Conservation (phyloP, 2,329 filamentous ascomycete genomes). For the Aspergillus hiratsukae region DNA sequence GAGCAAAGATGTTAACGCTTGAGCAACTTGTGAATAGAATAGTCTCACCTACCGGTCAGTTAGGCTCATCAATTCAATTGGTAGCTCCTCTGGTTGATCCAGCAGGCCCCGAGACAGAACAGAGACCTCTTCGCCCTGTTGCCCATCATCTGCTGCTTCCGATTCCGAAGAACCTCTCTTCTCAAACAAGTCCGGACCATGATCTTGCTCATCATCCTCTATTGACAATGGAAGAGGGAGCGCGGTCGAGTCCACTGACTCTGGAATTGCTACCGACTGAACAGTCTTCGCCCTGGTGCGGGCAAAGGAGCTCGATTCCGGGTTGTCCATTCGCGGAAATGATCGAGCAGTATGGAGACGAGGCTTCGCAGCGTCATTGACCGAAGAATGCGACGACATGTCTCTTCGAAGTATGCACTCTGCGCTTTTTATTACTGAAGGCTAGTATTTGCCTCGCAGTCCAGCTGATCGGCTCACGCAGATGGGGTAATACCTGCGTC, state of each 20-base stretch:
- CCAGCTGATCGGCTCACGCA: conserved; percentile 27
- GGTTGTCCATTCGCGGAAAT: conserved; percentile 31
- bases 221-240: conserved; percentile 18
- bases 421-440: background rate
- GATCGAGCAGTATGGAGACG: conserved; percentile 25
- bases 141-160: conserved; percentile 24
- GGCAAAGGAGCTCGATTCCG: conserved; percentile 19
- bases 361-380: conserved; percentile 21
- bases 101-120: conserved; percentile 41
- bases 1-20: conserved; percentile 4
- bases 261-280: conserved; percentile 20
- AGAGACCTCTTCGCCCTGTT: conserved; percentile 30
- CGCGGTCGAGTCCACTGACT: conserved; percentile 21
- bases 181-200: conserved; percentile 42
- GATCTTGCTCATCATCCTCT: conserved; percentile 22
- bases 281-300: conserved; percentile 24
- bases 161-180: conserved; percentile 34
- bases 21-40: background rate
- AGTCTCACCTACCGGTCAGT: conserved; percentile 66
- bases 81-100: conserved; percentile 79
- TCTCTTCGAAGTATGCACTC: conserved; percentile 7
- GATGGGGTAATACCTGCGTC: conserved; percentile 13
- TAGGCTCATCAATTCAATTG: conserved; percentile 86
- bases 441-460: conserved; percentile 8
- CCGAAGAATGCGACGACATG: conserved; percentile 24